Evolutionary conservation across 441 rosid genomes (phyloP), one percentile per base, ranked within the genome.

Genomic region (Gossypium davidsonii): DNA sequence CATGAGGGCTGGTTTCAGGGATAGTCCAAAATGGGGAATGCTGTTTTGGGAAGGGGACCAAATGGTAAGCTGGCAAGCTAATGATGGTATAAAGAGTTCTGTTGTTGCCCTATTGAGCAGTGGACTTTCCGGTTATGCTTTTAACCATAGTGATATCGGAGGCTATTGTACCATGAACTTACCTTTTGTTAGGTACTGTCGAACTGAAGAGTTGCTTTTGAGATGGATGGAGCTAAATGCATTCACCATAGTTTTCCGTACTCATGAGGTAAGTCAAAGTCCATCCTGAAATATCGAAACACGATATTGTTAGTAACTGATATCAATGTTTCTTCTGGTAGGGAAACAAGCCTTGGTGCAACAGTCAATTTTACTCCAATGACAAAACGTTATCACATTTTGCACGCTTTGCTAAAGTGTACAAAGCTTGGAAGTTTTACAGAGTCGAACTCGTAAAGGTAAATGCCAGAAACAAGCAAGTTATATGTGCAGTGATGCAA

Each of bases 11-110:
- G 94, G 91, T 71, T 89, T 87, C 78, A 78, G 90, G 74, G 84
- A 85, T 23, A 89, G 90, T 78, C 94, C 91, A 23, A 86, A 79
- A 79, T 86, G 90, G 89, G 94, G 88, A 28, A 87, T 87, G 88
- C 81, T 89, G 26, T 89, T 89, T 70, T 89, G 91, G 94, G 91
- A 89, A 84, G 94, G 90, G 72, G 91, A 89, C 72, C 94, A 89
- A 81, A 89, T 89, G 91, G 94, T 87, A 37, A 89, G 94, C 78
- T 89, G 64, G 91, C 94, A 89, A 66, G 79, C 83, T 52, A 87
- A 89, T 77, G 91, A 89, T 73, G 94, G 91, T 28, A 87, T 89
- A 78, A 89, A 87, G 82, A 89, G 94, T 76, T 79, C 89, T n/a
- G 89, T 87, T 53, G 85, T 85, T 18, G 94, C 91, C 67, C 81